Evolutionary conservation across 805 yeast genomes (phyloP).

Genomic region (Schwanniomyces sp.): DNA sequence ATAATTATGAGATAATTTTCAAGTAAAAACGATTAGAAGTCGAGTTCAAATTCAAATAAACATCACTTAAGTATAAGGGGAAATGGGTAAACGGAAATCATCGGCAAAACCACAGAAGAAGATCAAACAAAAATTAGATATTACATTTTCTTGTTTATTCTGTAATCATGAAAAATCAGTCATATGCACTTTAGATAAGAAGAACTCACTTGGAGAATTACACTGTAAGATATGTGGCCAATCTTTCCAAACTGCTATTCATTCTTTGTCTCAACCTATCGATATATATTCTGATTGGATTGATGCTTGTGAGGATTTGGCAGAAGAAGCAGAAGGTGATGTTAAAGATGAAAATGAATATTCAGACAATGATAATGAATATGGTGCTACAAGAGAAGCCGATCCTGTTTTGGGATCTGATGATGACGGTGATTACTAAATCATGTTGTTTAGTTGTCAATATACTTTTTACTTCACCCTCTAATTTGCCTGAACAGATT

Average conservation of each 20-base stretch:
- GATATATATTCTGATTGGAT: slow-evolving; percentile 98
- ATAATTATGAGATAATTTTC: background rate
- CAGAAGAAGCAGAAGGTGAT: slow-evolving; percentile 53
- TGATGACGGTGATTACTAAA: slow-evolving; percentile 22
- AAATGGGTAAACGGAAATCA: slow-evolving; percentile 79
- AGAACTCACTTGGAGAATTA: slow-evolving; percentile 76
- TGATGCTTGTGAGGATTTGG: slow-evolving; percentile 91
- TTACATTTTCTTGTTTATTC: slow-evolving; percentile 85
- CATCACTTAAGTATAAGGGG: background rate
- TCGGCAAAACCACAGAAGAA: slow-evolving; percentile 79
- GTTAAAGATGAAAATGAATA: slow-evolving; percentile 28
- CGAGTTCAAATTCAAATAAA: background rate
- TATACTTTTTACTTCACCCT: slow-evolving; percentile 3
- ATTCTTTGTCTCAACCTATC: slow-evolving; percentile 82
- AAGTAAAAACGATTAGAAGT: background rate
- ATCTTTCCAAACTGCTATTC: slow-evolving; percentile 83
- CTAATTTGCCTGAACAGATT: background rate
- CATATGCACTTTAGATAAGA: slow-evolving; percentile 83
- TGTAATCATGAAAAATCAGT: slow-evolving; percentile 96
- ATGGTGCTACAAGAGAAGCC: slow-evolving; percentile 16
- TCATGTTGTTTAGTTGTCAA: background rate
- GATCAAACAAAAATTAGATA: slow-evolving; percentile 74
- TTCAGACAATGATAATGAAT: slow-evolving; percentile 30
- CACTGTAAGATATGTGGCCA: slow-evolving; percentile 95
- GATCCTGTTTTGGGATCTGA: slow-evolving; percentile 25